Evolutionary conservation across 495 filamentous ascomycete genomes (phyloP), one percentile per base, ranked within the genome.

Genomic region (Barbatosphaeria neglecta): DNA sequence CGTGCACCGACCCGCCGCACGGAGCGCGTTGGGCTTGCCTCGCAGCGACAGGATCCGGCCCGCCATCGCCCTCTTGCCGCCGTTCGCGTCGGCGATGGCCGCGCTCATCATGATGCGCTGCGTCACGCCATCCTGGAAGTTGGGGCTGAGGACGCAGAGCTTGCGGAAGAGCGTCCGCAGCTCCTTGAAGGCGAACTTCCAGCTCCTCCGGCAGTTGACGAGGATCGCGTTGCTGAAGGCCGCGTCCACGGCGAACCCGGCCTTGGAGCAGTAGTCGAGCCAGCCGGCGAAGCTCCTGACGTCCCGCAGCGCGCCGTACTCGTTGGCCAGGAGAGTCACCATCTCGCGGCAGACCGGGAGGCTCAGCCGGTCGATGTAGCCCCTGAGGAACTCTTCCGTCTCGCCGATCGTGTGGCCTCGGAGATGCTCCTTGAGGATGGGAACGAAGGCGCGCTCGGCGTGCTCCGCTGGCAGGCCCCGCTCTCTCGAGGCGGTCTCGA

Each of bases 261-360:
- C 45, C 19, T 31, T 20, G 22, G 35, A 43, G 46, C 63, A 72
- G 28, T 61, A 55, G n/a, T 50, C 43, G 20, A 72, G 40, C 69
- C 68, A 73, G 41, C 45, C 48, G 28, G 63, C 41, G 17, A 66
- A 64, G 4, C 50, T 58, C 41, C 45, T 43, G 22, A 65, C 50
- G 46, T 77, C 73, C n/a, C 55, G 59, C 18, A 61, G 48, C 37
- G 57, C 53, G 10, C 48, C 67, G 49, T 70, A 75, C 22, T 57
- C 60, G 20, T 69, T 66, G n/a, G 69, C 61, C 54, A 77, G 60
- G 7, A 72, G n/a, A 18, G 62, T 68, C 27, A 70, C 63, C 17
- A 64, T 55, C 33, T 61, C 62, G 25, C 44, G 49, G 42, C 56
- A 60, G 20, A 73, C 24, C 3, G 52, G 50, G 6, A 74, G 52